Evolutionary conservation across 1,284 basidiomycete species (phyloP).

Genomic region (Sanguinoderma infundibulare): DNA sequence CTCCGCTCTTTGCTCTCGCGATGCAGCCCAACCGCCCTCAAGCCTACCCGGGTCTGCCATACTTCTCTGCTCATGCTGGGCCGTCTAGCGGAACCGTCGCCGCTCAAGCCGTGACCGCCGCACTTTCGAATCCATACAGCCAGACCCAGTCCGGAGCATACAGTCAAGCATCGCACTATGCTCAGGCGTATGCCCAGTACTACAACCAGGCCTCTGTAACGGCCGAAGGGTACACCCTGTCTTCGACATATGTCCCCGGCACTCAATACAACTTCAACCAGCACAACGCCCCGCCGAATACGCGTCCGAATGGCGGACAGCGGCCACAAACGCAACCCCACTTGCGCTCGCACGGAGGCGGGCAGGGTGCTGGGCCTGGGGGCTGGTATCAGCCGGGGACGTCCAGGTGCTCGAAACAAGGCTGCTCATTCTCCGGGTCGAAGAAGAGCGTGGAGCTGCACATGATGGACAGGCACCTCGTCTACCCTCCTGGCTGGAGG

Average conservation of each 20-base stretch:
- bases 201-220: constrained; percentile 39
- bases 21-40: constrained; percentile 23
- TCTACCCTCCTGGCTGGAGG: constrained; percentile 78
- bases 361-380: constrained; percentile 26
- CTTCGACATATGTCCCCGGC: constrained; percentile 49
- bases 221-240: constrained; percentile 59
- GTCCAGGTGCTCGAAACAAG: constrained; percentile 63
- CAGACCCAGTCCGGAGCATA: constrained; percentile 31
- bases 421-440: constrained; percentile 78
- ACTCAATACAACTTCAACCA: constrained; percentile 11
- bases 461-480: constrained; percentile 90
- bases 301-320: constrained; percentile 3
- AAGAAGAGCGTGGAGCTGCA: constrained; percentile 79
- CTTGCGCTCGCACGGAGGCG: constrained; percentile 8
- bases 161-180: constrained; percentile 54
- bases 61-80: not conserved
- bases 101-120: constrained; percentile 36
- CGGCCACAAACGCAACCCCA: not conserved
- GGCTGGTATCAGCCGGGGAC: constrained; percentile 69
- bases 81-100: constrained; percentile 9
- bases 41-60: not conserved
- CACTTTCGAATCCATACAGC: constrained; percentile 46
- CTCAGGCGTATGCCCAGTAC: constrained; percentile 56
- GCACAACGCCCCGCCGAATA: not conserved
- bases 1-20: not conserved